Percentiles rank a stretch among this genome's conserved stretches.
phyloP scores from a whole-genome alignment of 257 asterid genomes.

The Solanum ossicruentum region DNA sequence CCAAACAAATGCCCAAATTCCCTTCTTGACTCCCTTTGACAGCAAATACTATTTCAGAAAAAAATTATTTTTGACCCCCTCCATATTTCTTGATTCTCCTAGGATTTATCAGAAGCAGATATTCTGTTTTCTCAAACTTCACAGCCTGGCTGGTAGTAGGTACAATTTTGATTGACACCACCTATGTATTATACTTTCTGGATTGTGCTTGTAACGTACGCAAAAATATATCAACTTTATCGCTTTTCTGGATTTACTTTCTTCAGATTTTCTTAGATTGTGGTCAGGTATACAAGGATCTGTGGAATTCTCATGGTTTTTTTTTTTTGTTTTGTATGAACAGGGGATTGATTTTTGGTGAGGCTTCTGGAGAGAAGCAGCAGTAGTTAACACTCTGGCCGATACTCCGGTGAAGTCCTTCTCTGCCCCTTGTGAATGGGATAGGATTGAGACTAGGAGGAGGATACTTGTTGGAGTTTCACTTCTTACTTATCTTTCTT shows the following conservation, averaged over 20 bases:
- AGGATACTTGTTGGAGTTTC: conserved; percentile 16
- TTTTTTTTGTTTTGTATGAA: neutral
- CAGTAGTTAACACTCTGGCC: conserved; percentile 51
- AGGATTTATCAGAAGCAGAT: neutral
- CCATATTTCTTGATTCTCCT: neutral
- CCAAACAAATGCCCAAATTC: neutral
- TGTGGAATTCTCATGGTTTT: conserved; percentile 1
- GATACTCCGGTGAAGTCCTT: conserved; percentile 13
- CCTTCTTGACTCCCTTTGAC: neutral
- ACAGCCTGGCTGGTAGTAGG: neutral
- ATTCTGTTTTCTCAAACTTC: neutral
- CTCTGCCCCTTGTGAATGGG: conserved; percentile 26
- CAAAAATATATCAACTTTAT: neutral
- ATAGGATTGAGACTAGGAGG: conserved; percentile 11
- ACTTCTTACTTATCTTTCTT: conserved; percentile 6
- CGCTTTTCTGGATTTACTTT: neutral
- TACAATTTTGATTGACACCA: neutral
- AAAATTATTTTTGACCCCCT: neutral
- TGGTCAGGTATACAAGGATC: neutral
- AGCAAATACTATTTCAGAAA: neutral
- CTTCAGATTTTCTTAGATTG: neutral
- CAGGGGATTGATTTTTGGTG: conserved; percentile 28
- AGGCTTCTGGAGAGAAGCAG: conserved; percentile 41
- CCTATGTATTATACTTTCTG: neutral
- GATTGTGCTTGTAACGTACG: neutral